Percentiles rank a stretch among this genome's conserved stretches.
These are phyloP conservation scores for Sphagnum fallax DNA, from an alignment of 228 moss, liverwort and hornwort genomes.

Conservation along the genomic window DNA sequence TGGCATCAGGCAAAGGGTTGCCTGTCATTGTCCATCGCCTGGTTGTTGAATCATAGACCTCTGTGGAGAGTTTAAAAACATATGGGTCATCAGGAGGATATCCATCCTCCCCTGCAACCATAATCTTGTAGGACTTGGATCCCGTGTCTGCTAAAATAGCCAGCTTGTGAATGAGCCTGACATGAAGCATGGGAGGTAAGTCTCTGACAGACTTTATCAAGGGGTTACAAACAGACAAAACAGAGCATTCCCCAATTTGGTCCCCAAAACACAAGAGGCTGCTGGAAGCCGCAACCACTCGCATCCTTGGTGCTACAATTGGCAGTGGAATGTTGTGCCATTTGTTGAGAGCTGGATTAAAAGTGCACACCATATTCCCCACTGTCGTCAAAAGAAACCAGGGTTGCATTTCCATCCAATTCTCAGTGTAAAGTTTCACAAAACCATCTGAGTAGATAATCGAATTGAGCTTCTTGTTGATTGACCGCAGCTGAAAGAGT, in stretches of 20 bases:
- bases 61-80: not conserved
- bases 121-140: not conserved
- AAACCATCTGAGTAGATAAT: not conserved
- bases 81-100: not conserved
- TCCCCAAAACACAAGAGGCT: slow-evolving; percentile 4
- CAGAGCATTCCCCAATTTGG: slow-evolving; percentile 3
- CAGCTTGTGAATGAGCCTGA: slow-evolving; percentile 4
- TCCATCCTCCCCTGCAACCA: slow-evolving; percentile 4
- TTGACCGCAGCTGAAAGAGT: slow-evolving; percentile 1
- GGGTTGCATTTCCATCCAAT: not conserved
- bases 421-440: not conserved
- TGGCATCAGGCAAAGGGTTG: not conserved
- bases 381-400: slow-evolving; percentile 1
- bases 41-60: slow-evolving; percentile 3
- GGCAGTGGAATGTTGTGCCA: slow-evolving; percentile 4
- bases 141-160: not conserved
- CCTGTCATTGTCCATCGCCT: not conserved
- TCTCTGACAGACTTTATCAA: not conserved
- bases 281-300: not conserved
- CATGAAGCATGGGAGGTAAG: slow-evolving; percentile 2
- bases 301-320: not conserved
- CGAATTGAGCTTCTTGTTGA: not conserved
- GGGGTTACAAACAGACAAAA: slow-evolving; percentile 1
- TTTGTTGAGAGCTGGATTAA: not conserved
- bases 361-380: not conserved